Conservation (phyloP, 2,329 filamentous ascomycete species). For the Rhynchosporium agropyri region DNA sequence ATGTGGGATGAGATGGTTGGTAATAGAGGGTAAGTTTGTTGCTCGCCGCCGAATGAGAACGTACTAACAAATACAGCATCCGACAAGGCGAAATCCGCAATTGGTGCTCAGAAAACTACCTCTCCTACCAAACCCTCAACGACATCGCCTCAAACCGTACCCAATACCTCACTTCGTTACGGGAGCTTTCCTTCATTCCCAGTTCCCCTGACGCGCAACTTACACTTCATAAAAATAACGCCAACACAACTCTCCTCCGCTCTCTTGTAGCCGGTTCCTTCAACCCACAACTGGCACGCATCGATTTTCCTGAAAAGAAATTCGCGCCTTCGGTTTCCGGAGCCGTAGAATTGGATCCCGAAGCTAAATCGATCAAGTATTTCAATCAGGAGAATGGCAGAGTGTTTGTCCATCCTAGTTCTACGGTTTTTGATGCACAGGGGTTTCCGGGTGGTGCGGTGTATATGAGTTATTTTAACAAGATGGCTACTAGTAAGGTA, state of each 20-base stretch:
- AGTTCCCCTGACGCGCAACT: conserved; percentile 39
- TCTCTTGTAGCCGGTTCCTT: conserved; percentile 52
- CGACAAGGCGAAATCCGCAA: conserved; percentile 65
- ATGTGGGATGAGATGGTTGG: conserved; percentile 73
- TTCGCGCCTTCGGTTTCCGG: conserved; percentile 86
- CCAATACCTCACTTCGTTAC: conserved; percentile 83
- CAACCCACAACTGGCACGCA: conserved; percentile 83
- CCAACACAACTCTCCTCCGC: conserved; percentile 44
- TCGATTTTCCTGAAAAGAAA: conserved; percentile 94
- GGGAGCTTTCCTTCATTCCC: conserved; percentile 79
- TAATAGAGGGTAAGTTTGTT: conserved; percentile 48
- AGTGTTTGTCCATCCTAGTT: conserved; percentile 91
- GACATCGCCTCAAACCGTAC: conserved; percentile 86
- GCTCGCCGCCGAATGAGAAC: not conserved
- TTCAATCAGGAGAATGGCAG: conserved; percentile 83
- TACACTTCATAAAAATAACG: conserved; percentile 52
- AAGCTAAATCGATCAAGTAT: conserved; percentile 89
- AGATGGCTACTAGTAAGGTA: conserved; percentile 89
- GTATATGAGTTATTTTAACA: conserved; percentile 88
- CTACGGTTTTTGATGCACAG: conserved; percentile 82
- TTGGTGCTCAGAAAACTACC: conserved; percentile 85
- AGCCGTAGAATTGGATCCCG: conserved; percentile 89
- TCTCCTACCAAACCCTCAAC: conserved; percentile 79
- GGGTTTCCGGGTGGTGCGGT: conserved; percentile 72
- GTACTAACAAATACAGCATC: conserved; percentile 39